These are phyloP conservation scores for Alternaria conjuncta DNA, from an alignment of 2,329 filamentous ascomycete genomes.

Conservation along the genomic window DNA sequence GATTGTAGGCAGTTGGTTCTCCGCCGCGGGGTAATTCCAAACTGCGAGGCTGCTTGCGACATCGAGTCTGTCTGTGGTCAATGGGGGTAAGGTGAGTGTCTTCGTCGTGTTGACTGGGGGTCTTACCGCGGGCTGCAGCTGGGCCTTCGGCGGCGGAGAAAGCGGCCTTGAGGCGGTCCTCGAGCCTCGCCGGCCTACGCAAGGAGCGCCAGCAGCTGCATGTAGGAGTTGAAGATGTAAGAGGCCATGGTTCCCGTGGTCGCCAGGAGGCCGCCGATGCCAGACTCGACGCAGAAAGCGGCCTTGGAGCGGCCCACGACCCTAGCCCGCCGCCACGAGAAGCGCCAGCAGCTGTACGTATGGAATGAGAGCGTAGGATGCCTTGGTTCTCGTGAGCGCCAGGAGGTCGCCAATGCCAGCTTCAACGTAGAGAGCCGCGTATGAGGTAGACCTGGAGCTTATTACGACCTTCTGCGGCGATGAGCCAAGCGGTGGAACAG, in stretches of 20 bases:
- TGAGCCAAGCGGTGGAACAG: background rate
- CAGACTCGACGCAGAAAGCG: background rate
- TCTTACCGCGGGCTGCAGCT: background rate
- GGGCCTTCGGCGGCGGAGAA: background rate
- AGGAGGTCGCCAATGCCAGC: background rate
- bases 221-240: fast-evolving
- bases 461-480: background rate
- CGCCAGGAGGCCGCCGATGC: background rate
- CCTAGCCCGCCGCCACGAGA: background rate
- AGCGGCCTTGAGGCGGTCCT: background rate
- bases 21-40: background rate
- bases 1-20: background rate
- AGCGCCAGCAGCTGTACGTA: background rate
- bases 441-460: background rate
- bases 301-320: background rate
- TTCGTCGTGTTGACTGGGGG: background rate
- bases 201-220: background rate
- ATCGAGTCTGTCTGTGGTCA: background rate
- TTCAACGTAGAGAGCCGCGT: background rate
- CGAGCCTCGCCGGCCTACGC: background rate
- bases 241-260: no score
- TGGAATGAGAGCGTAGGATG: background rate
- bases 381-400: background rate
- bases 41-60: background rate
- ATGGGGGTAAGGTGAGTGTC: background rate